Base-by-base conservation (phyloP, 2,329 filamentous ascomycete genomes). In the Aspergillus brunneoviolaceus region DNA sequence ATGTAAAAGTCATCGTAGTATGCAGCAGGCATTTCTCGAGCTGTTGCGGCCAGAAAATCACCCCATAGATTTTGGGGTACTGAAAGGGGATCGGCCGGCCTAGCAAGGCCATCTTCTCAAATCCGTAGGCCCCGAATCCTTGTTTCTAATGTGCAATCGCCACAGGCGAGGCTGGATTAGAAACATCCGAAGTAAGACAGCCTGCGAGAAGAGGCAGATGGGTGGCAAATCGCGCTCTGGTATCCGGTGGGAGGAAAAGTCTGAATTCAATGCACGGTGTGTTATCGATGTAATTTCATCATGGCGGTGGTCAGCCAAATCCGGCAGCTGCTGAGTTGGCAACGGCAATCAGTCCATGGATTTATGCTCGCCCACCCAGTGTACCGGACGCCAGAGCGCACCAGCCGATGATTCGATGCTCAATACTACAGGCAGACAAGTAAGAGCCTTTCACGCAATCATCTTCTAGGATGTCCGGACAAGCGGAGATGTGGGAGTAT, bases 171-270 rank as follows among this genome's bases (percentile, higher is more conserved):
- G 47, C 65, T 60, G 53, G 59, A 19, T 63, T 57, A 66, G 63
- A 59, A 59, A 55, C 53, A 60, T 64, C 61, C 58, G 64, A 63
- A 60, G 67, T 65, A 67, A 70, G 65, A 70, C 65, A 64, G 62
- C 62, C 47, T 53, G 58, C 61, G 58, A 67, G 66, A 62, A 59
- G 67, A 65, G 62, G 56, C 58, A 64, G 64, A 67, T 65, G 65
- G 65, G 71, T 73, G 67, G 66, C 63, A 67, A 71, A 69, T 65
- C 68, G 61, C 64, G 59, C 69, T 63, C 64, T 69, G 65, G 60
- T 53, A 62, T 55, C 58, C 60, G 60, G 51, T 66, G 61, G 54
- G 63, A 69, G 67, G 59, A 55, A 45, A 45, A 51, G 65, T 65
- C 55, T 61, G 61, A 58, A 66, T 49, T 39, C 55, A 62, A 57